These are phyloP conservation scores for Tylopilus sp. DNA, from an alignment of 1,284 basidiomycete species.

Conservation along the genomic window DNA sequence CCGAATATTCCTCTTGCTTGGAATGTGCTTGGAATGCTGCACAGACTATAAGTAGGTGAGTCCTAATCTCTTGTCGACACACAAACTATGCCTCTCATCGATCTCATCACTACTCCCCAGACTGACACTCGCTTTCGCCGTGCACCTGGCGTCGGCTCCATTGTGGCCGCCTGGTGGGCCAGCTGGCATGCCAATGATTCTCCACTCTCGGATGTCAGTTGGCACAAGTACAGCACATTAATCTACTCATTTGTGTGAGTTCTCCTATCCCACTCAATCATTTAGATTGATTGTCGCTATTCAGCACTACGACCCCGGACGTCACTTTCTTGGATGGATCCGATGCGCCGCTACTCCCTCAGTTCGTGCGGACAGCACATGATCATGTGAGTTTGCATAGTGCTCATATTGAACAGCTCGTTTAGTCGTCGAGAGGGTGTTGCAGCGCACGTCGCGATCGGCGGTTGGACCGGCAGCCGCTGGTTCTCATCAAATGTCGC, in stretches of 20 bases:
- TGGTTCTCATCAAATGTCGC: slow-evolving; percentile 69
- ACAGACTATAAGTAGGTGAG: too few relatives aligned
- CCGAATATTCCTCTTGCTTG: too few relatives aligned
- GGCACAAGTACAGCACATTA: slow-evolving; percentile 49
- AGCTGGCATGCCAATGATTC: slow-evolving; percentile 30
- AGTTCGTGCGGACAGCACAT: slow-evolving; percentile 49
- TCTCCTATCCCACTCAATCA: too few relatives aligned
- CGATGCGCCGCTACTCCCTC: slow-evolving; percentile 41
- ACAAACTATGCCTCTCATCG: too few relatives aligned
- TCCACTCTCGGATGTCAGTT: slow-evolving; percentile 41
- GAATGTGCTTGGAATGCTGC: too few relatives aligned
- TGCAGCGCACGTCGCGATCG: slow-evolving; percentile 70
- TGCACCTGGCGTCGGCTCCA: too few relatives aligned
- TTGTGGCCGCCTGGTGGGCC: neutral
- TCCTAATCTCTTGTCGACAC: too few relatives aligned
- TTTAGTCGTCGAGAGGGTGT: slow-evolving; percentile 43
- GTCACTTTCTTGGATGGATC: slow-evolving; percentile 41
- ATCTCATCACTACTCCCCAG: too few relatives aligned
- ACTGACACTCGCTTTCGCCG: too few relatives aligned
- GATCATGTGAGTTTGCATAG: slow-evolving; percentile 33
- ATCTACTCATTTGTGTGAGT: slow-evolving; percentile 42
- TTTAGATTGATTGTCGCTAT: neutral
- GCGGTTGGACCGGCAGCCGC: slow-evolving; percentile 74
- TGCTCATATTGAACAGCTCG: neutral
- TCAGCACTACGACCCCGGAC: slow-evolving; percentile 43